Percentiles rank a stretch among this genome's conserved stretches.
Evolutionary conservation across 495 filamentous ascomycete species (phyloP).

Genomic region (Physcia stellaris): DNA sequence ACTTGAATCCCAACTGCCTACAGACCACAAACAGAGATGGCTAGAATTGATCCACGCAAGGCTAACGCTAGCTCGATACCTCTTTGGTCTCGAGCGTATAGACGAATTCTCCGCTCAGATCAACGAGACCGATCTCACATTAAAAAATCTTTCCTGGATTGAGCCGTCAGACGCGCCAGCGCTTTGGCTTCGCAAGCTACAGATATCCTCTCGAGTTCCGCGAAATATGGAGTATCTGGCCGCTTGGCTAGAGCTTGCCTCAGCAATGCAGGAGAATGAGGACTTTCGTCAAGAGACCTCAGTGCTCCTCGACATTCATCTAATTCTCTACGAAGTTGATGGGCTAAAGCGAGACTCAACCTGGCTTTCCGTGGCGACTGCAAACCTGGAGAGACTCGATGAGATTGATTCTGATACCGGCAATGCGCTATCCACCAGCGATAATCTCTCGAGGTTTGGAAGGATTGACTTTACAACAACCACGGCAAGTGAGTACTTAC

Average conservation of each 20-base stretch:
- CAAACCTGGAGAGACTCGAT: constrained; percentile 1
- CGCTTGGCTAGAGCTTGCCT: background rate
- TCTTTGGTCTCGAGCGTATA: no score
- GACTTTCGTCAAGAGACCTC: constrained; percentile 1
- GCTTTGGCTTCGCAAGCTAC: background rate
- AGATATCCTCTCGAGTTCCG: background rate
- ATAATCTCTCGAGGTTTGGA: constrained; percentile 1
- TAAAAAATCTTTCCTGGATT: constrained; percentile 1
- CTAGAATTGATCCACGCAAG: no score
- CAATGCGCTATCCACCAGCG: background rate
- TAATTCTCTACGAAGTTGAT: constrained; percentile 1
- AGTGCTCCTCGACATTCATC: constrained; percentile 2
- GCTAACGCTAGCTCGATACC: no score
- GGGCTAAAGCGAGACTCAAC: background rate
- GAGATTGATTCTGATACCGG: background rate
- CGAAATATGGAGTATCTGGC: background rate
- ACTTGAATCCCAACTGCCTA: no score
- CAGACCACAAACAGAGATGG: no score
- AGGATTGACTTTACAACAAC: background rate
- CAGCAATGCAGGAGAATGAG: constrained; percentile 1
- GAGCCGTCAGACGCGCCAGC: background rate
- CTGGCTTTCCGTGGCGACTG: background rate
- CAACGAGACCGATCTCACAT: no score
- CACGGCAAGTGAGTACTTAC: constrained; percentile 1
- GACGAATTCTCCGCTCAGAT: no score